Evolutionary conservation across 2,329 filamentous ascomycete genomes (phyloP).

Genomic region (Epichloe hybrida): DNA sequence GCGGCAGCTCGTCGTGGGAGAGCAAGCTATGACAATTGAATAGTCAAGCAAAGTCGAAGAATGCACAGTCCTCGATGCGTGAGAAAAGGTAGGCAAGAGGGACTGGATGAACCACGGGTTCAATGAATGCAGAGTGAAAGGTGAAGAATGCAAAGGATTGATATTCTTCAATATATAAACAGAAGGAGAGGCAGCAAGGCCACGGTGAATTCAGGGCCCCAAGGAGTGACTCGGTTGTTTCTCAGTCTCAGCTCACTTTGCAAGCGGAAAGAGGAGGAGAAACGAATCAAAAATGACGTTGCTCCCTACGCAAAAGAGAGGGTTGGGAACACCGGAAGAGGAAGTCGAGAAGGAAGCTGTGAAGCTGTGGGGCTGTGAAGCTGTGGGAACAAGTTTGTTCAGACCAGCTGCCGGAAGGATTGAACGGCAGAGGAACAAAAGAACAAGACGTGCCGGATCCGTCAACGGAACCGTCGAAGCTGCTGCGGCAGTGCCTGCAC

Average conservation of each 20-base stretch:
- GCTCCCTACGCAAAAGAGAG: slow-evolving; percentile 7
- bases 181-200: not conserved
- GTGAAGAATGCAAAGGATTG: not conserved
- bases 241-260: not conserved
- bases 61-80: not conserved
- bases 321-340: not conserved
- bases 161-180: not conserved
- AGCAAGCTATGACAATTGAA: too few relatives aligned
- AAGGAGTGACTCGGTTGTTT: not conserved
- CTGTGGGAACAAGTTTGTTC: slow-evolving; percentile 1
- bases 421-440: slow-evolving; percentile 13
- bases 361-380: not conserved
- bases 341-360: not conserved
- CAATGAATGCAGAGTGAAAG: not conserved
- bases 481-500: not conserved
- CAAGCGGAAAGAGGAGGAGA: not conserved
- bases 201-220: not conserved
- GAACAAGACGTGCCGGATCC: not conserved
- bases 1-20: not conserved
- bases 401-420: slow-evolving; percentile 20
- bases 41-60: not conserved
- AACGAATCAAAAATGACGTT: slow-evolving; percentile 8
- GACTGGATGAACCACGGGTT: not conserved
- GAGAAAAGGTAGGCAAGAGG: not conserved
- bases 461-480: slow-evolving; percentile 1